Evolutionary conservation across 768 basidiomycete species (phyloP), one percentile per base, ranked within the genome.

Genomic region (Panaeolus cyanescens): DNA sequence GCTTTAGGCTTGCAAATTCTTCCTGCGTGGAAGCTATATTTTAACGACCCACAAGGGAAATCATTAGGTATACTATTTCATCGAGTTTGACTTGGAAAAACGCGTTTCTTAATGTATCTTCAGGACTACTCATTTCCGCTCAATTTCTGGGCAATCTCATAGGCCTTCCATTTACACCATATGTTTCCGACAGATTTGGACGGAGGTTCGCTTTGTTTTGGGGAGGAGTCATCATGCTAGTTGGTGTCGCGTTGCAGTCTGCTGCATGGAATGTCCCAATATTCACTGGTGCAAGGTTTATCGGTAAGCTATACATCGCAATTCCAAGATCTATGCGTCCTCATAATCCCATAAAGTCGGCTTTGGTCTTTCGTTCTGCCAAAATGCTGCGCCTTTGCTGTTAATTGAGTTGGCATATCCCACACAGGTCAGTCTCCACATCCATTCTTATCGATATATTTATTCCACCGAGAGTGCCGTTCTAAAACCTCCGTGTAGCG

Each of bases 371-470:
- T 77, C 83, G 1, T 85, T 89, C 65, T 85, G 84, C 57, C 73
- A 81, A 32, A 90, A 86, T 64, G 82, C 89, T 4, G 85, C 85
- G 0, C 88, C 88, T 3, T 73, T 89, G 50, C 74, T 90, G 22
- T 79, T 90, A 50, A 83, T 86, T 30, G 89, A 89, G 70, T 74
- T 90, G 12, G 80, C 87, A 5, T 90, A 91, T 72, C 89, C 89
- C 28, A 89, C 89, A 4, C 88, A 90, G 67, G 86, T 85, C 67
- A 58, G 76, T 71, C 10, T 17, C 40, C 31, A 32, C 17, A 5
- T 39, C 10, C 12, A 39, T 28, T 32, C 32, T 57, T 6, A 12
- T 33, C 22, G 31, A 56, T 20, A 10, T 17, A 13, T 28, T 50
- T 17, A 13, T 28, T 50, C 45, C 45, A 28, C 22, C 25, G 15